Percentiles rank a stretch among this genome's conserved stretches.
Conservation (phyloP, 805 yeast genomes). For the Pachysolen tannophilus region DNA sequence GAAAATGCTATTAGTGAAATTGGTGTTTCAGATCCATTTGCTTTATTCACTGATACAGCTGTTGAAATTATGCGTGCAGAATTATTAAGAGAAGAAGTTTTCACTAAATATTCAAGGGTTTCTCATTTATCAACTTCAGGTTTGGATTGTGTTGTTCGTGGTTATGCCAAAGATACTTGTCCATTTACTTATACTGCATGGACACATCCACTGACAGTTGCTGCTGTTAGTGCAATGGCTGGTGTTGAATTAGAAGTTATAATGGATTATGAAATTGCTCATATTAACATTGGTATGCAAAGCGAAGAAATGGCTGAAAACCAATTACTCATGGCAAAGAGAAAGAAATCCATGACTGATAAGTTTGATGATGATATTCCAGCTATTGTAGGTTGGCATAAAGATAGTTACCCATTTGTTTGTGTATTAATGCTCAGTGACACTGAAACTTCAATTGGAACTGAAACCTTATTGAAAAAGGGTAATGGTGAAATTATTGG, state of each 20-base stretch:
- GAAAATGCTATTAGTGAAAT: conserved; percentile 42
- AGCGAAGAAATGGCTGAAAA: conserved; percentile 25
- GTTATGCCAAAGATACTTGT: conserved; percentile 35
- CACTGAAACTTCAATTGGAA: conserved; percentile 51
- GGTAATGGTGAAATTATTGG: conserved; percentile 28
- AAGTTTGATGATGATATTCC: conserved; percentile 30
- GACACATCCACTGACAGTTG: conserved; percentile 50
- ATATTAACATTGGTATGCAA: conserved; percentile 41
- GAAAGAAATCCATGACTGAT: conserved; percentile 17
- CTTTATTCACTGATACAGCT: conserved; percentile 54
- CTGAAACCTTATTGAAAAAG: conserved; percentile 47
- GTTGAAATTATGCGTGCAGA: conserved; percentile 51
- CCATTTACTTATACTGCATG: conserved; percentile 51
- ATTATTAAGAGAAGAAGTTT: conserved; percentile 36
- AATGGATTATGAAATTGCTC: conserved; percentile 54
- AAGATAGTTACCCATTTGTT: conserved; percentile 56
- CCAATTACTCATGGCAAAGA: conserved; percentile 18
- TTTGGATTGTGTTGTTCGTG: conserved; percentile 41
- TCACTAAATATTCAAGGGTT: conserved; percentile 35
- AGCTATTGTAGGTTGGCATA: conserved; percentile 57
- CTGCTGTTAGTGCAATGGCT: conserved; percentile 48
- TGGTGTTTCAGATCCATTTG: conserved; percentile 55
- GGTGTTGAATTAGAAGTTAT: conserved; percentile 45
- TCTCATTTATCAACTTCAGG: conserved; percentile 39
- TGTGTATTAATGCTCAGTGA: conserved; percentile 58